Percentiles rank a stretch among this genome's conserved stretches.
Evolutionary conservation across 148 eudicot species (phyloP).

Genomic region (Rheum nobile): DNA sequence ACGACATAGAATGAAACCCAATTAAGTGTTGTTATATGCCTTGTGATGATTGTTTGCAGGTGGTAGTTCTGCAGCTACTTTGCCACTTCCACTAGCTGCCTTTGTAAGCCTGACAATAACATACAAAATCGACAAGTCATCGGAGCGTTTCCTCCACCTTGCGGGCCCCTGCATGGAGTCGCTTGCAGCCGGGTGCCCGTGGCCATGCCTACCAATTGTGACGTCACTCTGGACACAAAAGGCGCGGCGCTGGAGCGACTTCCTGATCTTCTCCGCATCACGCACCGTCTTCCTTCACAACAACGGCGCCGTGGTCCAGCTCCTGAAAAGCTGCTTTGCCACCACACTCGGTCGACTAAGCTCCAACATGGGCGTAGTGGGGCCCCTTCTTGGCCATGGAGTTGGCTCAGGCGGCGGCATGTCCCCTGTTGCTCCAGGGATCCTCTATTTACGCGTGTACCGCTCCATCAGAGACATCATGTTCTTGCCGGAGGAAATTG

Average conservation of each 20-base stretch:
- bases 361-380: conserved; percentile 41
- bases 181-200: conserved; percentile 90
- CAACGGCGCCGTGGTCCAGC: conserved; percentile 70
- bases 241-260: conserved; percentile 80
- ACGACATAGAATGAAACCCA: too few species aligned
- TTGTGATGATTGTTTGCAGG: conserved; percentile 23
- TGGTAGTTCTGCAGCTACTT: conserved; percentile 64
- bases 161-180: conserved; percentile 92
- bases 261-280: conserved; percentile 72
- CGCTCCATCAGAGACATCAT: conserved; percentile 59
- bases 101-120: conserved; percentile 95
- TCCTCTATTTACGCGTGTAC: conserved; percentile 60
- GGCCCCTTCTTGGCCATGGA: conserved; percentile 86
- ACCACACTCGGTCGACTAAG: conserved; percentile 43
- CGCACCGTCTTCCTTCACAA: conserved; percentile 84
- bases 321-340: conserved; percentile 62
- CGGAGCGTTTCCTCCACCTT: conserved; percentile 80
- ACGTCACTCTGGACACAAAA: conserved; percentile 89
- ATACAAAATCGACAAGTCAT: conserved; percentile 81
- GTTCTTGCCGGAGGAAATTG: conserved; percentile 65
- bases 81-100: conserved; percentile 94
- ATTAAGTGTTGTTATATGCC: too few species aligned
- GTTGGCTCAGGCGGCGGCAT: conserved; percentile 71
- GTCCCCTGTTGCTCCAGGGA: conserved; percentile 84
- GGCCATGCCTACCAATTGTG: conserved; percentile 95